Conservation (phyloP, 495 filamentous ascomycete genomes). For the Penicillium macrosclerotiorum region DNA sequence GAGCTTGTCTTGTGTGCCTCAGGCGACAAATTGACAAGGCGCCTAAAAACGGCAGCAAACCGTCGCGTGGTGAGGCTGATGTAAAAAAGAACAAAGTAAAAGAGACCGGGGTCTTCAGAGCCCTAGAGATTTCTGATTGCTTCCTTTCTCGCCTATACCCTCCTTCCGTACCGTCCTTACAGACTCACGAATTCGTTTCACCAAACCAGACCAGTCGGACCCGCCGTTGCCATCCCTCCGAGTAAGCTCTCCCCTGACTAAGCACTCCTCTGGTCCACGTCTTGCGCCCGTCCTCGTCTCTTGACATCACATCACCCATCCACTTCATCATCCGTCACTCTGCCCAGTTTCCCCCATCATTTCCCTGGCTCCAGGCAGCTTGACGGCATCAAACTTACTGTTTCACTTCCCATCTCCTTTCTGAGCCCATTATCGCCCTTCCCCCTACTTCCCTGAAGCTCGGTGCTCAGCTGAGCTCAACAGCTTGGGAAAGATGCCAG, state of each 20-base stretch:
- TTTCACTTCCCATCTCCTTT: constrained; percentile 18
- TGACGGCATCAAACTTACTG: constrained; percentile 17
- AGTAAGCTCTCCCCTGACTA: constrained; percentile 43
- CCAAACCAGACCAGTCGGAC: neutral
- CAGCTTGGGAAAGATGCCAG: constrained; percentile 50
- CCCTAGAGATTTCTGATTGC: neutral
- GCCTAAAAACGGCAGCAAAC: neutral
- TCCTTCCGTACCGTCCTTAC: neutral
- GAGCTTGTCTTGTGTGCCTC: constrained; percentile 20
- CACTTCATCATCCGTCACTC: constrained; percentile 36
- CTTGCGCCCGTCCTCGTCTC: constrained; percentile 39
- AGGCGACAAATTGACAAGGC: constrained; percentile 15
- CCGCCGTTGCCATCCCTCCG: neutral
- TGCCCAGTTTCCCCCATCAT: constrained; percentile 23
- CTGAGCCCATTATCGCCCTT: constrained; percentile 16
- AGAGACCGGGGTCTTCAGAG: too few species aligned
- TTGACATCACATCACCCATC: constrained; percentile 51
- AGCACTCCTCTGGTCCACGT: constrained; percentile 34
- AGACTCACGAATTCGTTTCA: neutral
- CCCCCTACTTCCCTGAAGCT: constrained; percentile 32
- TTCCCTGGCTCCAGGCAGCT: constrained; percentile 15
- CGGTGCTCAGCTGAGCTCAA: constrained; percentile 37
- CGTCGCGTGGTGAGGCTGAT: neutral
- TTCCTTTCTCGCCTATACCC: neutral
- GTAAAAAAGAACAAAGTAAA: too few species aligned